phyloP scores from a whole-genome alignment of 179 eudicot genomes.

The Actinidia arguta region DNA sequence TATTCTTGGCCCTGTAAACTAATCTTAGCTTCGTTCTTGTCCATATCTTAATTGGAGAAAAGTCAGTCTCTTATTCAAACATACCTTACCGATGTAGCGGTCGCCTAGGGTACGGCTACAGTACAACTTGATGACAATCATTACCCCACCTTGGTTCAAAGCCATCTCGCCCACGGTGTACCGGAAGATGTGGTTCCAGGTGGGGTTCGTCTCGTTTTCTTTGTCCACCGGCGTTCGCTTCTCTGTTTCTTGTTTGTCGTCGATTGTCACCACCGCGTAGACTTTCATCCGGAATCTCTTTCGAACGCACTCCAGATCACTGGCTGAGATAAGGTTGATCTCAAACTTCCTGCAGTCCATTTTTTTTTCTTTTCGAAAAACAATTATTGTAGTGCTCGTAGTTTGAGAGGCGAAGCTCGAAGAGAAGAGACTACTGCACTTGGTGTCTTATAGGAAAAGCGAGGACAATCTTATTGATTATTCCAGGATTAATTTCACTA shows the following conservation, averaged over 20 bases:
- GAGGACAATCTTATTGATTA: no score
- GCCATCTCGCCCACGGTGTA: slow-evolving; percentile 17
- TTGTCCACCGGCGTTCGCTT: slow-evolving; percentile 19
- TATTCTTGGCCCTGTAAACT: no score
- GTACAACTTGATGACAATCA: slow-evolving; percentile 23
- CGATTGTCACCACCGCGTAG: slow-evolving; percentile 32
- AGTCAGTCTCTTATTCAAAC: no score
- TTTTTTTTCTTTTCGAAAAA: not conserved
- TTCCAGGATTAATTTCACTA: no score
- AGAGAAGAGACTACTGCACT: no score
- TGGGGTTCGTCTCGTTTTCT: slow-evolving; percentile 14
- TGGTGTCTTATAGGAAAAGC: no score
- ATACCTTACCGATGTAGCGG: slow-evolving; percentile 24
- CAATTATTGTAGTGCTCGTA: not conserved
- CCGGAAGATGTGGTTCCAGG: slow-evolving; percentile 9
- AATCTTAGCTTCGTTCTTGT: no score
- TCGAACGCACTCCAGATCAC: slow-evolving; percentile 27
- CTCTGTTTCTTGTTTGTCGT: not conserved
- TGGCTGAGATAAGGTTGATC: slow-evolving; percentile 28
- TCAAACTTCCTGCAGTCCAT: not conserved
- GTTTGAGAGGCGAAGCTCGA: not conserved
- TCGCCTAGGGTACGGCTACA: slow-evolving; percentile 23
- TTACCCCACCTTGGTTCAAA: slow-evolving; percentile 9
- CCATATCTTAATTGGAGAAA: no score
- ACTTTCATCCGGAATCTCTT: slow-evolving; percentile 38